Conservation (phyloP, 768 basidiomycete genomes). For the Lactarius vividus region DNA sequence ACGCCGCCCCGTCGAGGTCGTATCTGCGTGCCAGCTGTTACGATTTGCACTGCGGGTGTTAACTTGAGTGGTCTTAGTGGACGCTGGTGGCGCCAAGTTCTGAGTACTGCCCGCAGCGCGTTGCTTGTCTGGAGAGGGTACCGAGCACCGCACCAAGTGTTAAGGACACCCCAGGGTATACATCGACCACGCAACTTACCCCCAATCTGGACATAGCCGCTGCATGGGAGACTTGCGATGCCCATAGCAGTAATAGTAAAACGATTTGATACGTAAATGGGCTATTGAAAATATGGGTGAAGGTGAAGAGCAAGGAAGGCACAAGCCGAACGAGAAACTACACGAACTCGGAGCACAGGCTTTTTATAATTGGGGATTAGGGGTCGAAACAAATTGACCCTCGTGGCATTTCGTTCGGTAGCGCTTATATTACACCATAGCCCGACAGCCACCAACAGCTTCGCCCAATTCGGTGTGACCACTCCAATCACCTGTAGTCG, state of each 20-base stretch:
- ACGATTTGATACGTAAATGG: not conserved
- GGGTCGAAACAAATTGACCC: too few relatives aligned
- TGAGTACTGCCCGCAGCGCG: not conserved
- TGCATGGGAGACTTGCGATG: not conserved
- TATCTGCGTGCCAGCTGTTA: not conserved
- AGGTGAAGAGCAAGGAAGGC: not conserved
- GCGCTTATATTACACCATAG: not conserved
- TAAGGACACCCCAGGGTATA: not conserved
- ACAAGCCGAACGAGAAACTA: not conserved
- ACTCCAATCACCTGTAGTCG: constrained; percentile 47
- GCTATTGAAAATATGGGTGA: not conserved
- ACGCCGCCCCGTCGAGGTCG: not conserved
- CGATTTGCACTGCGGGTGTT: not conserved
- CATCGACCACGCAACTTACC: not conserved
- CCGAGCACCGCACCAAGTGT: not conserved
- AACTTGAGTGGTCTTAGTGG: not conserved
- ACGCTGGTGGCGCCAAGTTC: not conserved
- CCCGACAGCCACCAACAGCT: constrained; percentile 41
- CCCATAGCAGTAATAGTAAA: not conserved
- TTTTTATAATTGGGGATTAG: too few relatives aligned
- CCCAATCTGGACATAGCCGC: not conserved
- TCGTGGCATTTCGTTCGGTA: too few relatives aligned
- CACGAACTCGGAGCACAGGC: too few relatives aligned
- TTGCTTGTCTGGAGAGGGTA: not conserved
- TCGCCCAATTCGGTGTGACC: constrained; percentile 54